These are phyloP conservation scores for Aspergillus hancockii DNA, from an alignment of 495 filamentous ascomycete species.

Conservation along the genomic window DNA sequence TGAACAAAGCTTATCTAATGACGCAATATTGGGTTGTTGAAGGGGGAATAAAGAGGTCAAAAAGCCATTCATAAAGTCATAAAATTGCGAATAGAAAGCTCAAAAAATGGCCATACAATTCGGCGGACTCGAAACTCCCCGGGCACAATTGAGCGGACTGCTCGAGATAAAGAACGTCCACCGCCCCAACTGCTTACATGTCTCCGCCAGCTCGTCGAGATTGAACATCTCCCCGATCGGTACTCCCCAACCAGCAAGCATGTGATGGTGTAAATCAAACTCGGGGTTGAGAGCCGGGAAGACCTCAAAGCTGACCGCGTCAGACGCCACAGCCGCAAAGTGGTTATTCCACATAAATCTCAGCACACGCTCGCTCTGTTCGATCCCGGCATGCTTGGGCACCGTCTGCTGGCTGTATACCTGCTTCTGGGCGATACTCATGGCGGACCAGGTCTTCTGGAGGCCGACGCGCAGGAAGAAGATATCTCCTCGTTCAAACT, in stretches of 20 bases:
- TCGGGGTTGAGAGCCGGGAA: conserved; percentile 55
- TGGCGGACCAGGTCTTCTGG: conserved; percentile 43
- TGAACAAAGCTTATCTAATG: conserved; percentile 11
- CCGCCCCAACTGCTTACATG: conserved; percentile 53
- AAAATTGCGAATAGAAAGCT: background rate
- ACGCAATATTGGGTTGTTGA: background rate
- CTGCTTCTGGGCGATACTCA: conserved; percentile 38
- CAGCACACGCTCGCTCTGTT: conserved; percentile 64
- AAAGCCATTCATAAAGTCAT: background rate
- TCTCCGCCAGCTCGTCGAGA: conserved; percentile 55
- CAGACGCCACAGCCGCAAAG: conserved; percentile 66
- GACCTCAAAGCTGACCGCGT: conserved; percentile 66
- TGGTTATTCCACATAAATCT: conserved; percentile 71
- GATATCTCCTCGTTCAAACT: conserved; percentile 62
- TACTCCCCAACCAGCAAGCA: conserved; percentile 67
- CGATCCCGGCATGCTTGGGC: conserved; percentile 58
- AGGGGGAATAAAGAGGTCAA: background rate
- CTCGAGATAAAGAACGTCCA: conserved; percentile 76
- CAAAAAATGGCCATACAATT: conserved; percentile 52
- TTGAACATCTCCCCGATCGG: conserved; percentile 70
- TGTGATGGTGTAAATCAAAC: conserved; percentile 62
- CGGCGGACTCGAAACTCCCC: conserved; percentile 47
- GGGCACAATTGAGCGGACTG: conserved; percentile 57
- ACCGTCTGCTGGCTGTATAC: conserved; percentile 39
- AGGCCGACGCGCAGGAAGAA: conserved; percentile 75